Evolutionary conservation across 345 rosid species (phyloP).

Genomic region (Eucalyptus sp.): DNA sequence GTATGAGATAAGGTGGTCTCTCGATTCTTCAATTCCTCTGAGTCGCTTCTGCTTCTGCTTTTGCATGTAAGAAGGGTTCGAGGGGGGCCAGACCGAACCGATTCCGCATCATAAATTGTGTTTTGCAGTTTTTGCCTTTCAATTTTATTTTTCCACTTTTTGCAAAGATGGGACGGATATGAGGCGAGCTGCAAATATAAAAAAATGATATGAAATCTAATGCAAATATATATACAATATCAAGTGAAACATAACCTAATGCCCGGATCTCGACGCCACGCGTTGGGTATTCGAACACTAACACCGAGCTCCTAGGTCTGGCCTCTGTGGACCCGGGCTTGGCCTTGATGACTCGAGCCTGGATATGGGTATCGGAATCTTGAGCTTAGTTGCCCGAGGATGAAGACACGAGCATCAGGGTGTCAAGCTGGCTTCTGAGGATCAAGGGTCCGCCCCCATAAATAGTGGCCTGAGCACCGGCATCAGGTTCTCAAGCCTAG

Average conservation of each 20-base stretch:
- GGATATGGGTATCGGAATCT: background rate
- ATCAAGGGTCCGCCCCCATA: background rate
- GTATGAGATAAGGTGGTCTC: background rate
- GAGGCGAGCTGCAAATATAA: background rate
- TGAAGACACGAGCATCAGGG: background rate
- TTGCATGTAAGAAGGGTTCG: background rate
- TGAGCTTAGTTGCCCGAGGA: background rate
- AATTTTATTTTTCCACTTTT: background rate
- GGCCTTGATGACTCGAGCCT: background rate
- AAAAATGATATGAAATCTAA: background rate
- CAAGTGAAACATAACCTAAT: background rate
- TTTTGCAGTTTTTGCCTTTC: background rate
- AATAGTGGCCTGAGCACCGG: accelerated
- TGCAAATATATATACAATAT: background rate
- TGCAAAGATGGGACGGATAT: background rate
- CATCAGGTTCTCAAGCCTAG: accelerated
- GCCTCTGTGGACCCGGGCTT: accelerated
- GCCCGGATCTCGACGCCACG: background rate
- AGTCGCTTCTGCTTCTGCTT: background rate
- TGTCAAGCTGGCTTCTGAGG: background rate
- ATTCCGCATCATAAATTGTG: background rate
- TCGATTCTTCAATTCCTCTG: background rate
- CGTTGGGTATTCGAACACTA: background rate
- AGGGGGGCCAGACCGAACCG: background rate
- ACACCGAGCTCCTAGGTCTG: accelerated